Base-by-base conservation (phyloP, 192 early-diverging fungal species). In the Paraglomus brasilianum region DNA sequence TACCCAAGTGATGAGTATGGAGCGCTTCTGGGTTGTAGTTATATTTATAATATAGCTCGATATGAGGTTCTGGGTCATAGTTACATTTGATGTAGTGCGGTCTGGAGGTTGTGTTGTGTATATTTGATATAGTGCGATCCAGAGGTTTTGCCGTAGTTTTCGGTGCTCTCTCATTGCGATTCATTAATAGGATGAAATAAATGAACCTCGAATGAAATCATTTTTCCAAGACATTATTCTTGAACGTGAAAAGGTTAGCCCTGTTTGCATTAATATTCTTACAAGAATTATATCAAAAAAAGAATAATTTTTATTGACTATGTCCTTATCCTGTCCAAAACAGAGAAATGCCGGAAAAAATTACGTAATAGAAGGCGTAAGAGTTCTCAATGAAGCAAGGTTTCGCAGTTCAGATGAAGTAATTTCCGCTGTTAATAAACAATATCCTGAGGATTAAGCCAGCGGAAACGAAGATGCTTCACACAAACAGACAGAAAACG, bases 321-420 rank as follows among this genome's bases (percentile, higher is more conserved):
- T 60, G 14, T 60, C 17, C 59, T 61, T 43, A 61, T 2, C 17
- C 42, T 61, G 59, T 14, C 61, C 1, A 64, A 64, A 64, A 64
- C 13, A 48, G 61, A 64, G 45, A 64, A 64, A 64, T 48, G 61
- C 22, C 4, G 45, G 22, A 8, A 47, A 61, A 61, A 64, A 64
- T 15, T 64, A 64, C 13, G 45, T 64, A 64, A 46, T 64, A 64
- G 61, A 64, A 64, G 61, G 61, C 4, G 45, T 64, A 48, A 64
- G 4, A 47, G 24, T 64, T 19, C 61, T 64, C 4, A 64, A 64
- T 64, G 22, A 64, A 47, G 45, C 61, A 64, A 64, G 61, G 61
- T 64, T 64, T 15, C 2, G 44, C 13, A 64, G 61, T 47, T 64
- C 61, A 24, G 11, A 47, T 64, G 22, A 63, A 63, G 45, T 63